Percentiles rank a stretch among this genome's conserved stretches.
phyloP scores from a whole-genome alignment of 2,329 filamentous ascomycete species.

The Penicillium sp. region DNA sequence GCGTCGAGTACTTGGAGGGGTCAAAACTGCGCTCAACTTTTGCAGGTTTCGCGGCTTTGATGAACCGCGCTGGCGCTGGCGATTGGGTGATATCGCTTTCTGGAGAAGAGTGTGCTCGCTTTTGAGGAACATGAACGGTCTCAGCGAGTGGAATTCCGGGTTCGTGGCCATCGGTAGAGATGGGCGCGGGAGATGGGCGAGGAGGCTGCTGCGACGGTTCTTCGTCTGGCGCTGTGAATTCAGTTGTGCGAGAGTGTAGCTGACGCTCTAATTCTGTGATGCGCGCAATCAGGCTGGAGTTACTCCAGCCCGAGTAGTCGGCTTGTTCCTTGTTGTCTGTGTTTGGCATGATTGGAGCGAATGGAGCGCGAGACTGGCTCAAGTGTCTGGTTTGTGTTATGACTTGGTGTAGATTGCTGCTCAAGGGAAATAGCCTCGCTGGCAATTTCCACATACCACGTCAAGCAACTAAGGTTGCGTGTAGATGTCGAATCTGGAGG shows the following conservation, averaged over 20 bases:
- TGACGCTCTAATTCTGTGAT: constrained; percentile 68
- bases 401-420: constrained; percentile 10
- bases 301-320: constrained; percentile 67
- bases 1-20: constrained; percentile 74
- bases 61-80: constrained; percentile 27
- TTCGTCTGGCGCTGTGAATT: constrained; percentile 23
- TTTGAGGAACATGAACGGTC: constrained; percentile 12
- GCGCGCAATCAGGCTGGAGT: constrained; percentile 65
- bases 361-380: constrained; percentile 13
- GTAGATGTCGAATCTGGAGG: constrained; percentile 1
- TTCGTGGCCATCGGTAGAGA: constrained; percentile 20
- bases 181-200: constrained; percentile 9
- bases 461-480: constrained; percentile 5
- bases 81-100: constrained; percentile 28
- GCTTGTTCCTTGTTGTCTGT: constrained; percentile 14
- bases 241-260: constrained; percentile 53
- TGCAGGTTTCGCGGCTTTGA: constrained; percentile 35
- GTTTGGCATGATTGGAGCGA: constrained; percentile 26
- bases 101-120: constrained; percentile 18
- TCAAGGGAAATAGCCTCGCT: constrained; percentile 16
- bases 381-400: constrained; percentile 14
- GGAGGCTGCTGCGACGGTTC: constrained; percentile 1
- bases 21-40: constrained; percentile 60
- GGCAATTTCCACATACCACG: constrained; percentile 36
- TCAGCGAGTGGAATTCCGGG: constrained; percentile 20